Evolutionary conservation across 2,329 filamentous ascomycete genomes (phyloP).

Genomic region (Davidsoniella neocaledoniae): DNA sequence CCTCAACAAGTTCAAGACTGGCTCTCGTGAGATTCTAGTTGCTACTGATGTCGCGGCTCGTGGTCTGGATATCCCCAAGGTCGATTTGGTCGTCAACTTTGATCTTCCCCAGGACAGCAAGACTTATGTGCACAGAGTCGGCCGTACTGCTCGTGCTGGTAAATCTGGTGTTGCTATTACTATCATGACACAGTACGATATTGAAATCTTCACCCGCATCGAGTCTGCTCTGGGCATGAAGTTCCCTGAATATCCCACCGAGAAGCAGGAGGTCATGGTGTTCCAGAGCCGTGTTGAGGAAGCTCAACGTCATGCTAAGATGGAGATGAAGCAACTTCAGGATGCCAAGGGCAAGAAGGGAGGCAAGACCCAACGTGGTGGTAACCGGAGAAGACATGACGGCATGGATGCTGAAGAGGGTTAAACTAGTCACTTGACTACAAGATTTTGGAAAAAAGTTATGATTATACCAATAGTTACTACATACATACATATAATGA

Average conservation of each 20-base stretch:
- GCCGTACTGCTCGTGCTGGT: constrained; percentile 72
- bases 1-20: constrained; percentile 73
- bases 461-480: no score
- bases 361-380: constrained; percentile 27
- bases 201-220: constrained; percentile 65
- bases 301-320: constrained; percentile 63
- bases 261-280: constrained; percentile 74
- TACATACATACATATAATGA: no score
- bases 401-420: constrained; percentile 66
- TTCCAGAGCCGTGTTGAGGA: constrained; percentile 64
- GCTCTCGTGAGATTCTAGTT: constrained; percentile 70
- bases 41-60: constrained; percentile 88
- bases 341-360: constrained; percentile 46
- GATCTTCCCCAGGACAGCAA: constrained; percentile 74
- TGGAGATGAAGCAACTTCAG: constrained; percentile 64
- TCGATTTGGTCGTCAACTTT: constrained; percentile 74
- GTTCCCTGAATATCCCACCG: constrained; percentile 48
- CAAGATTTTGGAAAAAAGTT: background rate
- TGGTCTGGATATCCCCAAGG: constrained; percentile 83
- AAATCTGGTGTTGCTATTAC: constrained; percentile 68
- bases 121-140: constrained; percentile 81
- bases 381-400: constrained; percentile 30
- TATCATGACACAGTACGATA: constrained; percentile 74
- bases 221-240: constrained; percentile 70
- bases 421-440: constrained; percentile 20